A percentile compares a stretch with the other conserved stretches of the same genome.
Evolutionary conservation across 345 rosid species (phyloP).

Genomic region (Eucalyptus brandiana): DNA sequence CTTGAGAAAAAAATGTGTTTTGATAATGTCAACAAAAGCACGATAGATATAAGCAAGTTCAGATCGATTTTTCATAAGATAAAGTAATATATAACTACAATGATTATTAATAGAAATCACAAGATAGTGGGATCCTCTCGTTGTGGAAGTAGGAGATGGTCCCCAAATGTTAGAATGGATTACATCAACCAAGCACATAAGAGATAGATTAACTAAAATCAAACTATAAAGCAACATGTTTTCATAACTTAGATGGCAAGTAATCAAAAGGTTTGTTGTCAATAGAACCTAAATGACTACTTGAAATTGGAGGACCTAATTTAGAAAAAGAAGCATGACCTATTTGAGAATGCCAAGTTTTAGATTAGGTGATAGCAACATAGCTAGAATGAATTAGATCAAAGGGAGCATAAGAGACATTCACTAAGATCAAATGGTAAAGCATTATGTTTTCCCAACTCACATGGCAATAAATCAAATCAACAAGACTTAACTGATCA

Average conservation of each 20-base stretch:
- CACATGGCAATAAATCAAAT: not conserved
- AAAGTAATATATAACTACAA: not conserved
- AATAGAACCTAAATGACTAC: not conserved
- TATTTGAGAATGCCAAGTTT: not conserved
- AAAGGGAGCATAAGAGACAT: not conserved
- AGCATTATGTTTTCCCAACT: not conserved
- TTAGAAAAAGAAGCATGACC: not conserved
- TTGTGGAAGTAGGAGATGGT: not conserved
- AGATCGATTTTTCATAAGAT: not conserved
- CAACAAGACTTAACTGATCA: not conserved
- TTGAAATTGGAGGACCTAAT: not conserved
- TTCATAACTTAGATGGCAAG: not conserved
- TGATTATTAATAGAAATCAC: not conserved
- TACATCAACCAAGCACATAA: not conserved
- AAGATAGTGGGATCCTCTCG: not conserved
- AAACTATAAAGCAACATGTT: not conserved
- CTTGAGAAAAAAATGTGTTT: not conserved
- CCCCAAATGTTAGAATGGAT: not conserved
- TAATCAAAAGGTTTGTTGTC: not conserved
- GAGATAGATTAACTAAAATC: not conserved
- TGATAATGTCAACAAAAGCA: not conserved
- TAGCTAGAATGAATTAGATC: not conserved
- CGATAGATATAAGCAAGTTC: not conserved
- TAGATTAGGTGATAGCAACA: not conserved
- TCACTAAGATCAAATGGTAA: not conserved